phyloP scores from a whole-genome alignment of 305 asterid genomes.

The Fraxinus angustifolia region DNA sequence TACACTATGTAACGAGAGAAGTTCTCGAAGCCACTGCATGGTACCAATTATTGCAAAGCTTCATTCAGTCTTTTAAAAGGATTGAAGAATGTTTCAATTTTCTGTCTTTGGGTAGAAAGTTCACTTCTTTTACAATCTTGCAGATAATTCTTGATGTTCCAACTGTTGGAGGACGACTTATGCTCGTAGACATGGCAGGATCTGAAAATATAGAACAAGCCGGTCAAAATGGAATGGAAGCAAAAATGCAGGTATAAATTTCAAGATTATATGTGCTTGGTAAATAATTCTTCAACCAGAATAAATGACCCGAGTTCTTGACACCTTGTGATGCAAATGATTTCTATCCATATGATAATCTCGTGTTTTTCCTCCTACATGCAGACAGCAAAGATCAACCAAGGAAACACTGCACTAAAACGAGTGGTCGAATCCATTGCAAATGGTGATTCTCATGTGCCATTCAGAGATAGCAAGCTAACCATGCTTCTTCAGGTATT shows the following conservation, averaged over 20 bases:
- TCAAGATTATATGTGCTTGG: background rate
- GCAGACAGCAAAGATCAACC: constrained; percentile 94
- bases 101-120: background rate
- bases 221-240: constrained; percentile 87
- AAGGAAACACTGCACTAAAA: constrained; percentile 80
- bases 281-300: background rate
- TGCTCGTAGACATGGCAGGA: constrained; percentile 99
- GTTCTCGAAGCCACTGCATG: constrained; percentile 97
- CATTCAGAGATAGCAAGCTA: constrained; percentile 93
- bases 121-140: background rate
- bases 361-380: background rate
- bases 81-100: background rate
- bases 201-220: constrained; percentile 97
- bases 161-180: constrained; percentile 84
- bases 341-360: background rate
- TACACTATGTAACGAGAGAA: constrained; percentile 84
- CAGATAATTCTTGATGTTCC: constrained; percentile 96
- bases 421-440: constrained; percentile 96
- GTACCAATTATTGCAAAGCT: constrained; percentile 30
- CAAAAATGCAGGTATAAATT: constrained; percentile 74
- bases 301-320: background rate
- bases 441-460: constrained; percentile 92
- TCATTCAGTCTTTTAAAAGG: background rate
- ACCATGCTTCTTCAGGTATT: constrained; percentile 96
- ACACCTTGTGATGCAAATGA: background rate